Evolutionary conservation across 331 rosid genomes (phyloP).

Genomic region (Acacia pycnantha): DNA sequence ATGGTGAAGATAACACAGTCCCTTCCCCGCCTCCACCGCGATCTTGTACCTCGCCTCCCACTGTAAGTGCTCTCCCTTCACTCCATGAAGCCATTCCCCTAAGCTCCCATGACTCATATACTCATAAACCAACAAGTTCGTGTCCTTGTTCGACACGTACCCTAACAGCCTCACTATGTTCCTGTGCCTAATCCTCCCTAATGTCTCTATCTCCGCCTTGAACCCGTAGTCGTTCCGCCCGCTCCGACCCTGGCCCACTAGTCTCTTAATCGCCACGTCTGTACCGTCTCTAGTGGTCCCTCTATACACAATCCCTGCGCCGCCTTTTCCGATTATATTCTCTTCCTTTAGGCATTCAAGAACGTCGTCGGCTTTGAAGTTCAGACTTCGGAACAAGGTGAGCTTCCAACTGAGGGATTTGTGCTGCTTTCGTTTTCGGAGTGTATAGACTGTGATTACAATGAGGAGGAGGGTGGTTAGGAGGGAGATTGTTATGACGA

Average conservation of each 20-base stretch:
- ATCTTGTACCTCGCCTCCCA: conserved; percentile 84
- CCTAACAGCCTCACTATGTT: conserved; percentile 81
- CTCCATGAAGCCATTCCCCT: conserved; percentile 83
- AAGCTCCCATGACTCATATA: conserved; percentile 93
- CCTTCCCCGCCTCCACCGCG: conserved; percentile 85
- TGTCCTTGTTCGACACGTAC: conserved; percentile 81
- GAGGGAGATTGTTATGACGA: conserved; percentile 21
- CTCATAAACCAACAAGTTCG: conserved; percentile 76
- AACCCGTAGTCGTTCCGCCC: conserved; percentile 80
- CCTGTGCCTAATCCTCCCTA: conserved; percentile 82
- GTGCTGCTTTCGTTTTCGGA: conserved; percentile 37
- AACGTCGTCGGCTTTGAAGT: conserved; percentile 66
- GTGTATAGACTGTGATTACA: conserved; percentile 39
- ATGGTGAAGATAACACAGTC: conserved; percentile 89
- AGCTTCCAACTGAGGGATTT: conserved; percentile 62
- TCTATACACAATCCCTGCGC: conserved; percentile 75
- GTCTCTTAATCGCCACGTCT: conserved; percentile 72
- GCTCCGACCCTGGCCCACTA: conserved; percentile 51
- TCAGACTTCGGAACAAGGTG: conserved; percentile 62
- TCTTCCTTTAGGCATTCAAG: conserved; percentile 79
- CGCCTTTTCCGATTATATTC: conserved; percentile 82
- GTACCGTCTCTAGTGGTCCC: conserved; percentile 61
- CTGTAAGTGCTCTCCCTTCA: conserved; percentile 70
- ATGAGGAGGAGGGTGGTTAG: conserved; percentile 29
- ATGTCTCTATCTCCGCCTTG: conserved; percentile 78